phyloP scores from a whole-genome alignment of 2,329 filamentous ascomycete genomes.

The Akanthomyces uredinophilus region DNA sequence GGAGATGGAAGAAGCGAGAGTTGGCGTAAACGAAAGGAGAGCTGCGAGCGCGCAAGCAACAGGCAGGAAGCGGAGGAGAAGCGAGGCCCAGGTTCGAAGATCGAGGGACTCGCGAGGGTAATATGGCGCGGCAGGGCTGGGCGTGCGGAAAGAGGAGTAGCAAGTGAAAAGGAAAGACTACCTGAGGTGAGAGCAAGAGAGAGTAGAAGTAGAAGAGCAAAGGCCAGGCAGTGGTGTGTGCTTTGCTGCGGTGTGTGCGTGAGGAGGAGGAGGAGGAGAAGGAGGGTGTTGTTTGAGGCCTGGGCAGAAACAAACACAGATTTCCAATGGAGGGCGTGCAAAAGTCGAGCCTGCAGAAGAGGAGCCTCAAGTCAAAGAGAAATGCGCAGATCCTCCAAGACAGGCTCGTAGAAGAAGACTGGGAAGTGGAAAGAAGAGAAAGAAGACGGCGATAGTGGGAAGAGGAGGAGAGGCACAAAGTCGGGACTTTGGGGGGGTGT shows the following conservation, averaged over 20 bases:
- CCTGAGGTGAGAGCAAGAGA: constrained; percentile 15
- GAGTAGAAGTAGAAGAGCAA: constrained; percentile 14
- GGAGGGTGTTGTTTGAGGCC: not conserved
- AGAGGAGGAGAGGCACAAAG: not conserved
- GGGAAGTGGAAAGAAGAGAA: not conserved
- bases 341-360: constrained; percentile 4
- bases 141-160: constrained; percentile 12
- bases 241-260: not conserved
- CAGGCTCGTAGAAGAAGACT: not conserved
- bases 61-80: constrained; percentile 11
- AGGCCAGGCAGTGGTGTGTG: not conserved
- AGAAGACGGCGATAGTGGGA: not conserved
- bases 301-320: constrained; percentile 1
- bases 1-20: constrained; percentile 10
- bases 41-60: constrained; percentile 12
- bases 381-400: not conserved
- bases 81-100: constrained; percentile 9
- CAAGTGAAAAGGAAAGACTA: constrained; percentile 13
- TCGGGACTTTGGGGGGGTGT: not conserved
- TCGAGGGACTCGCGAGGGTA: constrained; percentile 2
- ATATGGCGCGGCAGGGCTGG: constrained; percentile 1
- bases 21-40: constrained; percentile 15
- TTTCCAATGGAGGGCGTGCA: not conserved
- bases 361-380: not conserved
- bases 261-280: too few species aligned